Evolutionary conservation across 805 yeast species (phyloP).

Genomic region (Yarrowia osloensis): DNA sequence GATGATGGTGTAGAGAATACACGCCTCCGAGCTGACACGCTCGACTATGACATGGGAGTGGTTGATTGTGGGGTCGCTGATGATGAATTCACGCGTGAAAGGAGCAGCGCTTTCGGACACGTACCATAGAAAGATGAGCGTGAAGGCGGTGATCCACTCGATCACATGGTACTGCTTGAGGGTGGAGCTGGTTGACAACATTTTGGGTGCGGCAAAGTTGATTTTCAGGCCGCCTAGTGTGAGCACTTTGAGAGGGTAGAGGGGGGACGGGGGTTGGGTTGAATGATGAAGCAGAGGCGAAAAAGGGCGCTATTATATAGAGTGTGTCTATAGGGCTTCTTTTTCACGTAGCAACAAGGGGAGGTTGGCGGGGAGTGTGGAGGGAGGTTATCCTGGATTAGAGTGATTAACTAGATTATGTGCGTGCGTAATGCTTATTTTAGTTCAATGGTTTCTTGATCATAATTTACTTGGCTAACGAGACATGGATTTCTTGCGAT

Average conservation of each 20-base stretch:
- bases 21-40: constrained; percentile 10
- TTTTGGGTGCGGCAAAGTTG: constrained; percentile 25
- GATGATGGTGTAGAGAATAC: constrained; percentile 22
- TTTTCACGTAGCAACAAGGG: constrained; percentile 10
- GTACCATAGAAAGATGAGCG: constrained; percentile 17
- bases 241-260: constrained; percentile 11
- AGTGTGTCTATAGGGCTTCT: constrained; percentile 3
- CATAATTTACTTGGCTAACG: background rate
- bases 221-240: constrained; percentile 28
- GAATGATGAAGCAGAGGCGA: background rate
- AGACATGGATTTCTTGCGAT: background rate
- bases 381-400: constrained; percentile 22
- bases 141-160: constrained; percentile 18
- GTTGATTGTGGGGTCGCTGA: constrained; percentile 30
- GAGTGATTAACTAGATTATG: constrained; percentile 21
- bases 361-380: background rate
- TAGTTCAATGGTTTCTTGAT: background rate
- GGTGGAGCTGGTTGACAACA: constrained; percentile 17
- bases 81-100: constrained; percentile 24
- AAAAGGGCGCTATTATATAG: constrained; percentile 19
- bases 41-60: constrained; percentile 12
- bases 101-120: constrained; percentile 16
- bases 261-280: background rate
- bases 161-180: constrained; percentile 28
- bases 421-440: constrained; percentile 7